Percentiles rank a stretch among this genome's conserved stretches.
Conservation (phyloP, 129 eudicot genomes). For the Erigeron canadensis region DNA sequence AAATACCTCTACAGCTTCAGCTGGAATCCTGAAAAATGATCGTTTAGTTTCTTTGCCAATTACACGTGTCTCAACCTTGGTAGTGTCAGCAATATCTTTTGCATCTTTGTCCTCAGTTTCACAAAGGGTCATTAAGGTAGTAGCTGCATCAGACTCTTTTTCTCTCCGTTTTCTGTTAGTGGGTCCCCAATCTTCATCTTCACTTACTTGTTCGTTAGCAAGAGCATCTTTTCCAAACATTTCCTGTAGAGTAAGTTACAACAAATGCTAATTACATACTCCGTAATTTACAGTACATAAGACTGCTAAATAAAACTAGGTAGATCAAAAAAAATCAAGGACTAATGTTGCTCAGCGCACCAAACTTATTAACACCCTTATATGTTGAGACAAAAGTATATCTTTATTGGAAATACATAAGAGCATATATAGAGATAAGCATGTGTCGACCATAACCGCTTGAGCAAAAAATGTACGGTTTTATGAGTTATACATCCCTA, state of each 20-base stretch:
- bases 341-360: constrained; percentile 10
- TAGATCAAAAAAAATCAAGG: background rate
- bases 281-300: background rate
- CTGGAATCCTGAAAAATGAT: constrained; percentile 61
- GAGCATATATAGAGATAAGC: background rate
- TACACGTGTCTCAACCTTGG: constrained; percentile 28
- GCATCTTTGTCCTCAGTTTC: constrained; percentile 44
- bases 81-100: constrained; percentile 22
- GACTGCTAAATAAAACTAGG: background rate
- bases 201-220: constrained; percentile 66
- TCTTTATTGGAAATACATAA: background rate
- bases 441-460: background rate
- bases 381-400: background rate
- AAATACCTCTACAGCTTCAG: constrained; percentile 71
- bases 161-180: constrained; percentile 61
- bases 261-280: background rate
- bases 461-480: background rate
- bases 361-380: background rate
- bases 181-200: constrained; percentile 99
- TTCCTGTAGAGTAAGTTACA: constrained; percentile 45
- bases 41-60: constrained; percentile 38
- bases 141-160: constrained; percentile 84
- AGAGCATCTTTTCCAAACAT: constrained; percentile 86
- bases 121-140: constrained; percentile 60
- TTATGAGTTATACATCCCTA: no score